Percentiles rank a stretch among this genome's conserved stretches.
Evolutionary conservation across 805 yeast species (phyloP).

Genomic region (Candida broadrunensis): DNA sequence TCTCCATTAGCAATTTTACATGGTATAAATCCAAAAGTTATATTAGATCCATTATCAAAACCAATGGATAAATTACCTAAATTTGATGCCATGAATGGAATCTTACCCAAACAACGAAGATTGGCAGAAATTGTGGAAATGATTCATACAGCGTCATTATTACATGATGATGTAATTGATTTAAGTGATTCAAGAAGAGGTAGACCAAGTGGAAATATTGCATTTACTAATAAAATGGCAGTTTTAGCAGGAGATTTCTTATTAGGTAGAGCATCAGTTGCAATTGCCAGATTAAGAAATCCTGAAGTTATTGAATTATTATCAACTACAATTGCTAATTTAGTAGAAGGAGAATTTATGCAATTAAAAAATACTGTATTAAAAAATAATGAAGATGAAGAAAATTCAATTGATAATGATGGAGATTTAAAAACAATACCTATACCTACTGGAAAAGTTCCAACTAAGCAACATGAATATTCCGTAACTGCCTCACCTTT

Average conservation of each 20-base stretch:
- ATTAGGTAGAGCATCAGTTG: conserved; percentile 93
- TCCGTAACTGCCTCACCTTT: conserved; percentile 34
- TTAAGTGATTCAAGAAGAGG: conserved; percentile 85
- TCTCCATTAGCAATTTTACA: conserved; percentile 82
- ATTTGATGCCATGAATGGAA: conserved; percentile 61
- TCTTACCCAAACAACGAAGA: conserved; percentile 90
- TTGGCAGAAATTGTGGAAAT: conserved; percentile 96
- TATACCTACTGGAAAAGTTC: conserved; percentile 58
- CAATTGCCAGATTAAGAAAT: conserved; percentile 86
- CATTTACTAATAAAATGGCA: conserved; percentile 96
- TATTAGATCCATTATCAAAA: conserved; percentile 77
- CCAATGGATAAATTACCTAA: conserved; percentile 74
- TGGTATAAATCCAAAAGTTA: conserved; percentile 83
- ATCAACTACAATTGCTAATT: conserved; percentile 93
- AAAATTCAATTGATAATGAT: conserved; percentile 45
- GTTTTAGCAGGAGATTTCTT: conserved; percentile 95
- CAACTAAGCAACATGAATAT: conserved; percentile 58
- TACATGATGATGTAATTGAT: conserved; percentile 97
- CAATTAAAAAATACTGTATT: conserved; percentile 91
- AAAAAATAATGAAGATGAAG: conserved; percentile 45
- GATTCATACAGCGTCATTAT: conserved; percentile 94
- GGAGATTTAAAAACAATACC: conserved; percentile 49
- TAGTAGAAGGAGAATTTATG: conserved; percentile 99
- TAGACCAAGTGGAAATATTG: conserved; percentile 85
- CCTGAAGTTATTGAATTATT: conserved; percentile 96